Percentiles rank a stretch among this genome's conserved stretches.
These are phyloP conservation scores for Arabidopsis arenosa DNA, from an alignment of 345 rosid genomes.

Conservation along the genomic window DNA sequence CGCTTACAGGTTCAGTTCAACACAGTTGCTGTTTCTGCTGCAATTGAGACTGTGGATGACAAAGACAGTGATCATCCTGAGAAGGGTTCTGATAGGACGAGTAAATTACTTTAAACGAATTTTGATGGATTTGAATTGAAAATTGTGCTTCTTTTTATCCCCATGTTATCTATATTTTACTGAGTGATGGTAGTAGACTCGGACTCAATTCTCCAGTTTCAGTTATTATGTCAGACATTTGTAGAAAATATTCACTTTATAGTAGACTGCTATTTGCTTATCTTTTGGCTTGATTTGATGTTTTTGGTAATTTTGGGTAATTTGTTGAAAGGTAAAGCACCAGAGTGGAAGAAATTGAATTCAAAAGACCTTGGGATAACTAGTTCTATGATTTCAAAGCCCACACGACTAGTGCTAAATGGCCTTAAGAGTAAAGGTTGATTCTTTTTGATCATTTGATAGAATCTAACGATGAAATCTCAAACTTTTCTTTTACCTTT, in stretches of 20 bases:
- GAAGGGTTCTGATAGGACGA: slow-evolving; percentile 1
- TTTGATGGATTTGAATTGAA: too few species aligned
- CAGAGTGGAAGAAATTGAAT: slow-evolving; percentile 55
- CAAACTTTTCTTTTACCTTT: background rate
- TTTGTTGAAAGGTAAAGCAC: slow-evolving; percentile 35
- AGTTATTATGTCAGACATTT: background rate
- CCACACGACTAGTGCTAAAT: slow-evolving; percentile 54
- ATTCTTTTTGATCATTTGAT: background rate
- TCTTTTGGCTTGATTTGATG: background rate
- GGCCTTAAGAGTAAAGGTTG: slow-evolving; percentile 60
- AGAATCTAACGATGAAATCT: slow-evolving; percentile 6
- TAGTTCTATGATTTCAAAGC: slow-evolving; percentile 48
- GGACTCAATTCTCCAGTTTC: background rate
- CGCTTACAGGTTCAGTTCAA: slow-evolving; percentile 43
- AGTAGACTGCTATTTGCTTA: background rate
- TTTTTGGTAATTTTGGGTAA: slow-evolving; percentile 24
- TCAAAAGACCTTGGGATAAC: slow-evolving; percentile 57
- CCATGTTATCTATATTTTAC: too few species aligned
- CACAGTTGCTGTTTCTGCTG: slow-evolving; percentile 46
- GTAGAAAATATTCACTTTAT: too few species aligned
- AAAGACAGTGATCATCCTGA: slow-evolving; percentile 25
- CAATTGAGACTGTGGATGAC: slow-evolving; percentile 48
- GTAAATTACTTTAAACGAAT: background rate
- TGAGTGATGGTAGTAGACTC: background rate
- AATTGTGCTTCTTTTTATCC: too few species aligned